These are phyloP conservation scores for Gleditsia sinensis DNA, from an alignment of 306 rosid genomes.

Conservation along the genomic window DNA sequence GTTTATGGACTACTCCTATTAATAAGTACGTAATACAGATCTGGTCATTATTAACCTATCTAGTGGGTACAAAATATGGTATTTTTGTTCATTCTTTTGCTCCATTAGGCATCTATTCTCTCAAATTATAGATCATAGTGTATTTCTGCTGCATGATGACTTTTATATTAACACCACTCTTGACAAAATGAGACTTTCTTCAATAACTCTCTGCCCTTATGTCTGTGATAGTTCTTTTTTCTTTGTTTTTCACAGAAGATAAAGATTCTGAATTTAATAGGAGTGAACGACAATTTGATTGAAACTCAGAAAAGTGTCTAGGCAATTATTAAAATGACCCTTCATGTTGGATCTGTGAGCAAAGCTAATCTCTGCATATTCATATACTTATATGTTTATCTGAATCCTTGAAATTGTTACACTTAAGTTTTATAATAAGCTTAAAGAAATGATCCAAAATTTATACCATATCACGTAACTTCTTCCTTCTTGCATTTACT, in stretches of 20 bases:
- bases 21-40: not conserved
- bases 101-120: slow-evolving; percentile 2
- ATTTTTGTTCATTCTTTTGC: slow-evolving; percentile 19
- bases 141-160: not conserved
- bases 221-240: not conserved
- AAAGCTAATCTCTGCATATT: slow-evolving; percentile 1
- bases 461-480: not conserved
- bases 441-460: not conserved
- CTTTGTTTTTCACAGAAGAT: not conserved
- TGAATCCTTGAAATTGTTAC: not conserved
- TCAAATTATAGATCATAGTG: not conserved
- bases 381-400: not conserved
- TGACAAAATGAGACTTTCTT: not conserved
- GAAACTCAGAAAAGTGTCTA: not conserved
- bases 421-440: not conserved
- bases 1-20: not conserved
- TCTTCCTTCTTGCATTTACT: not conserved
- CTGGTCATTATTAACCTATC: not conserved
- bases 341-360: slow-evolving; percentile 10
- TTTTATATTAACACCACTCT: not conserved
- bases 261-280: not conserved
- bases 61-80: not conserved
- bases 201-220: not conserved
- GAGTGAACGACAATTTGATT: not conserved
- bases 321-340: slow-evolving; percentile 5